phyloP scores from a whole-genome alignment of 1,284 basidiomycete species.

The Cutaneotrichosporon cavernicola region DNA sequence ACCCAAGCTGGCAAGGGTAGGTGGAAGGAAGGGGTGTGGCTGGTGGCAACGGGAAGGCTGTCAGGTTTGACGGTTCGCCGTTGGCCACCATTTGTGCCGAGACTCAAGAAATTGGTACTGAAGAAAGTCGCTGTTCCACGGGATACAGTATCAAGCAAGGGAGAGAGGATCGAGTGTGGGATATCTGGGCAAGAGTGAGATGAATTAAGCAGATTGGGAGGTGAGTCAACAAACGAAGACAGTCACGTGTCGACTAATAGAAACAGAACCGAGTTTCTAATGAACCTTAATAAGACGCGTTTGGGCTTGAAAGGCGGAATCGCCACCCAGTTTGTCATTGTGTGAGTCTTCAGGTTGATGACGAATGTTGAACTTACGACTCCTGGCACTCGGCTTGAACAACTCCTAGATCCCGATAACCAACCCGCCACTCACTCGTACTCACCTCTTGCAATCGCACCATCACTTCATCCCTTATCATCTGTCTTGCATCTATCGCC shows the following conservation, averaged over 20 bases:
- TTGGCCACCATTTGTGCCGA: slow-evolving; percentile 10
- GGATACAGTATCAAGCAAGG: too few species aligned
- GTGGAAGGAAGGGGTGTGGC: slow-evolving; percentile 6
- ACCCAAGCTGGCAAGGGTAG: slow-evolving; percentile 20
- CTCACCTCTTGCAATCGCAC: neutral
- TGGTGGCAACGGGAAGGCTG: slow-evolving; percentile 17
- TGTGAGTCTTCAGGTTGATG: too few species aligned
- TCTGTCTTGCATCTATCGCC: neutral
- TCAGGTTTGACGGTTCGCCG: slow-evolving; percentile 10
- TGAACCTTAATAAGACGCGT: too few species aligned
- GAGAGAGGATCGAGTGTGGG: too few species aligned
- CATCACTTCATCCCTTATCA: neutral
- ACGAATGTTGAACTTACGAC: too few species aligned
- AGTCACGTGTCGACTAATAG: slow-evolving; percentile 8
- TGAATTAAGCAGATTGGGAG: neutral
- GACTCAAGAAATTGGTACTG: neutral
- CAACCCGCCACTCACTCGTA: neutral
- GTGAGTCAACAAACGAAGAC: slow-evolving; percentile 10
- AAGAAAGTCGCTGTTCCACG: neutral
- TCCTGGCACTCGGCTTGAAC: too few species aligned
- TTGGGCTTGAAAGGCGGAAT: too few species aligned
- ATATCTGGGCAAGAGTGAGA: neutral
- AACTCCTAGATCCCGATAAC: too few species aligned
- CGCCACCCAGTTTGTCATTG: too few species aligned
- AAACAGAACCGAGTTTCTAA: too few species aligned